Conservation (phyloP, 192 early-diverging fungal genomes). For the Backusella tarrabulga region DNA sequence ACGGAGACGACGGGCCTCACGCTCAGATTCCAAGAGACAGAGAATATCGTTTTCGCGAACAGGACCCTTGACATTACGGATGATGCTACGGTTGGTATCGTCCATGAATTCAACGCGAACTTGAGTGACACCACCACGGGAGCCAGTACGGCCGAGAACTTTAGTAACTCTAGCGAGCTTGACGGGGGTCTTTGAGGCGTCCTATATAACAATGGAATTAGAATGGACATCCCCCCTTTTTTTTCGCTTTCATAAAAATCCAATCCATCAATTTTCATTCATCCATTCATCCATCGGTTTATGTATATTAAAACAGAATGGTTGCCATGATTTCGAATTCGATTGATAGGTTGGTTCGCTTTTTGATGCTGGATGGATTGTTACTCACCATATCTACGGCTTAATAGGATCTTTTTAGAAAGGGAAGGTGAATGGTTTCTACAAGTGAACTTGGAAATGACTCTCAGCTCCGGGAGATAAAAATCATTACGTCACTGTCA, state of each 20-base stretch:
- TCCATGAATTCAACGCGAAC: conserved; percentile 99
- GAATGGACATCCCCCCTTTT: not conserved
- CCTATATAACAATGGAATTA: conserved; percentile 12
- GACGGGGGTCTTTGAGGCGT: conserved; percentile 52
- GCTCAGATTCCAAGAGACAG: conserved; percentile 97
- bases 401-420: not conserved
- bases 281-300: not conserved
- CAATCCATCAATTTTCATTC: not conserved
- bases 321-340: not conserved
- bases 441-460: not conserved
- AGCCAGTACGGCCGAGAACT: conserved; percentile 98
- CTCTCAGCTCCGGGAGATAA: not conserved
- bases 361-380: not conserved
- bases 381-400: conserved; percentile 9
- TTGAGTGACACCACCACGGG: conserved; percentile 99
- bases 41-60: conserved; percentile 96
- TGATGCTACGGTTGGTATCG: conserved; percentile 91
- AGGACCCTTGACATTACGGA: conserved; percentile 99
- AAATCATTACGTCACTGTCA: not conserved
- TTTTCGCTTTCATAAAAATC: not conserved
- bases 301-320: not conserved
- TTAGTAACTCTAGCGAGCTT: conserved; percentile 95
- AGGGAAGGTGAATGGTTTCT: conserved; percentile 6
- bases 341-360: not conserved
- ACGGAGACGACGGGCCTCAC: conserved; percentile 97